A percentile compares a stretch with the other conserved stretches of the same genome.
Conservation (phyloP, 2,329 filamentous ascomycete genomes). For the Calonectria pseudoreteaudii region DNA sequence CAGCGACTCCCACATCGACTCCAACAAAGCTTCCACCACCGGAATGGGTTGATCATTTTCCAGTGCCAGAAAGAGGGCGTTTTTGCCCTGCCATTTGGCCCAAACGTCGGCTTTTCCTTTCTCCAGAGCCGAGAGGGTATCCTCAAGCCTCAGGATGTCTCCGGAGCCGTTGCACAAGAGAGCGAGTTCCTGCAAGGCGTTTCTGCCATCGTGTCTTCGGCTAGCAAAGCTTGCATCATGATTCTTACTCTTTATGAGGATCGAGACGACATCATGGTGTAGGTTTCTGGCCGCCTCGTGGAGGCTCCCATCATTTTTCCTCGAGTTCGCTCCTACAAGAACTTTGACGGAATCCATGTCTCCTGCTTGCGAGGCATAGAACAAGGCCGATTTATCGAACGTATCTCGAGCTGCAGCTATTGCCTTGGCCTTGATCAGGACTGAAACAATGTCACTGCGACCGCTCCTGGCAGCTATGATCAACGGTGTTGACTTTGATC, state of each 20-base stretch:
- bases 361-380: slow-evolving; percentile 11
- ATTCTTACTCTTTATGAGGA: slow-evolving; percentile 9
- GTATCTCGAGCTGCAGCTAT: not conserved
- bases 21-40: slow-evolving; percentile 10
- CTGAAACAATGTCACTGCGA: not conserved
- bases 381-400: slow-evolving; percentile 3
- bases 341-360: slow-evolving; percentile 4
- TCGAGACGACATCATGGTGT: slow-evolving; percentile 5
- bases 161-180: slow-evolving; percentile 1
- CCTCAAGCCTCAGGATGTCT: not conserved
- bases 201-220: slow-evolving; percentile 5
- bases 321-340: slow-evolving; percentile 8
- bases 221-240: slow-evolving; percentile 20
- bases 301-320: slow-evolving; percentile 20
- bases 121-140: slow-evolving; percentile 12
- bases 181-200: slow-evolving; percentile 20
- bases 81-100: slow-evolving; percentile 12
- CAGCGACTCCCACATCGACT: slow-evolving; percentile 15
- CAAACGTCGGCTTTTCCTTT: slow-evolving; percentile 7
- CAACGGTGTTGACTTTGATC: slow-evolving; percentile 4
- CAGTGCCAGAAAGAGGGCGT: slow-evolving; percentile 20
- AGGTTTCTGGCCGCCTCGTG: slow-evolving; percentile 28
- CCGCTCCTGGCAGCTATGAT: slow-evolving; percentile 3
- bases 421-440: not conserved
- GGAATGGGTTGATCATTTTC: slow-evolving; percentile 11